These are phyloP conservation scores for Syzygium syzygioides DNA, from an alignment of 441 rosid genomes.

Conservation along the genomic window DNA sequence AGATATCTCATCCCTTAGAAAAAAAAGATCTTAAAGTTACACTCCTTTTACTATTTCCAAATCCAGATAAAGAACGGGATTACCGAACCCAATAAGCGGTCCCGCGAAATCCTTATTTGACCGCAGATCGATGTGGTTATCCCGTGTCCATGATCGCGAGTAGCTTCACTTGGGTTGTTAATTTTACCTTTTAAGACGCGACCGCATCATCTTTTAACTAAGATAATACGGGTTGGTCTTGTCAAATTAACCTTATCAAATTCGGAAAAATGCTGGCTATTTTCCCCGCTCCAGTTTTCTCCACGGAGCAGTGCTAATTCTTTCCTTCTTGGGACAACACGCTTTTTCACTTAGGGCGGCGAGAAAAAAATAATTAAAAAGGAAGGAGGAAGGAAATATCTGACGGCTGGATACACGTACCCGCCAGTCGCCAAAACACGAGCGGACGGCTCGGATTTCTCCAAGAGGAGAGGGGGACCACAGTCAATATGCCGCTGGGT, in stretches of 20 bases:
- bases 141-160: neutral
- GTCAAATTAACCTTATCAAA: neutral
- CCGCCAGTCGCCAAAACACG: neutral
- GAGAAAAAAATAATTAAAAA: neutral
- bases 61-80: neutral
- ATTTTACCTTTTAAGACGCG: neutral
- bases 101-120: neutral
- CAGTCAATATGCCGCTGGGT: neutral
- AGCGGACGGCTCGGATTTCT: neutral
- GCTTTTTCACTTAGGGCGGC: neutral
- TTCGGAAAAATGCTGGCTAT: neutral
- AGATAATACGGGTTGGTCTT: neutral
- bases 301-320: neutral
- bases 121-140: rapidly evolving
- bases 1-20: neutral
- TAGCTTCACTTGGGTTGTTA: neutral
- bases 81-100: neutral
- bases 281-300: neutral
- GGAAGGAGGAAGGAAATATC: neutral
- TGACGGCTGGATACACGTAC: neutral
- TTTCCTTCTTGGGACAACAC: neutral
- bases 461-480: neutral
- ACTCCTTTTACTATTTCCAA: neutral
- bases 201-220: neutral
- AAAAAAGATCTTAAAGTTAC: neutral